These are phyloP conservation scores for Cryptococcus depauperatus DNA, from an alignment of 1,284 basidiomycete genomes.

Conservation along the genomic window DNA sequence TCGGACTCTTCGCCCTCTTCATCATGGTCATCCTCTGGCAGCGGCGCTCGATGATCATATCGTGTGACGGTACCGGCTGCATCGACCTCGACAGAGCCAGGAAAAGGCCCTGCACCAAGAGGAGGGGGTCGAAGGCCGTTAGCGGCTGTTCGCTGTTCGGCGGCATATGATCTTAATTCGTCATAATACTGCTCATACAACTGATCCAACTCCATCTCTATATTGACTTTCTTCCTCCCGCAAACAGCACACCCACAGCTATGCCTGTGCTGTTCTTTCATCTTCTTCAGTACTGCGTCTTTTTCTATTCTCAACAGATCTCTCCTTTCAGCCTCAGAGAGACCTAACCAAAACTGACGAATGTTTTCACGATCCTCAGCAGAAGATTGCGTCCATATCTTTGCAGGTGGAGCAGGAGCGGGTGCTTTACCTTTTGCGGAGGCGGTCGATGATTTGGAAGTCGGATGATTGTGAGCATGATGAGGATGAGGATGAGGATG, in stretches of 20 bases:
- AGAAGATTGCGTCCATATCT: constrained; percentile 79
- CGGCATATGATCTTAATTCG: constrained; percentile 96
- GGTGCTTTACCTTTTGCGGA: constrained; percentile 36
- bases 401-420: constrained; percentile 40
- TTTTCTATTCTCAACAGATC: constrained; percentile 93
- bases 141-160: constrained; percentile 85
- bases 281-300: constrained; percentile 91
- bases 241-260: constrained; percentile 93
- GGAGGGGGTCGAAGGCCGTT: constrained; percentile 80
- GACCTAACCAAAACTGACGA: constrained; percentile 91
- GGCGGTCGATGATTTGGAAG: constrained; percentile 38
- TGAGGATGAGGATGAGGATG: constrained; percentile 50
- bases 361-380: constrained; percentile 91
- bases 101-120: constrained; percentile 93
- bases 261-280: constrained; percentile 98
- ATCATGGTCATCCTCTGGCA: constrained; percentile 42
- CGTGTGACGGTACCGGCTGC: constrained; percentile 76
- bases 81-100: constrained; percentile 92
- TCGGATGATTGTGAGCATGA: constrained; percentile 48
- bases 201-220: constrained; percentile 98
- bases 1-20: constrained; percentile 33
- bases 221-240: constrained; percentile 93
- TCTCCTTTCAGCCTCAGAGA: constrained; percentile 79
- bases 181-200: constrained; percentile 99
- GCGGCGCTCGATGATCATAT: constrained; percentile 50